Base-by-base conservation (phyloP, 805 yeast species). In the Zygosaccharomyces bailii region DNA sequence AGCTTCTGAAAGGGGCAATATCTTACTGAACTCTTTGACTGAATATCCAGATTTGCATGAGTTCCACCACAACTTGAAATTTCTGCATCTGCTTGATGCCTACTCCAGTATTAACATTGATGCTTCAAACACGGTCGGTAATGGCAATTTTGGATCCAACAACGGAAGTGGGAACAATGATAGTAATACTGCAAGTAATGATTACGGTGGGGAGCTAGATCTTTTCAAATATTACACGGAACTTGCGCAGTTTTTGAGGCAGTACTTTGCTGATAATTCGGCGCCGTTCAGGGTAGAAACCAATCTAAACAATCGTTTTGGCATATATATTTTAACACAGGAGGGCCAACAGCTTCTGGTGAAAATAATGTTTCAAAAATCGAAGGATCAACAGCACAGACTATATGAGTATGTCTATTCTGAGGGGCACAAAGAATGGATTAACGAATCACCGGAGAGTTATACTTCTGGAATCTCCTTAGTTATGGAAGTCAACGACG, bases 141-240 rank as follows among this genome's bases (percentile, higher is more conserved):
- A 43, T 14, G 37, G 34, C 17, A 44, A 33, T 20, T 17, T 29
- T 34, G 45, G 40, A 20, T 16, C 40, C 8, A 44, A 44, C 16
- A 44, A 18, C 33, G 33, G 21, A 3, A 20, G 11, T 9, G 34
- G 33, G 13, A 27, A n/a, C 14, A 27, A 27, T 6, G 31, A 27
- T 5, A 25, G 9, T 20, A 42, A 27, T 14, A 31, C 42, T 34
- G 47, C 43, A 4, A 14, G 33, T 4, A 35, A 33, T 18, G 36
- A 19, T 2, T 35, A 39, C 24, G 39, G 38, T 10, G 61, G 59
- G 7, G 56, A 55, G 34, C 41, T 64, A 7, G 68, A 64, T 45
- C 50, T 64, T 2, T 64, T 64, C 52, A 63, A 53, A 33, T 64
- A 64, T 43, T 63, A 52, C 38, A 64, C 66, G 2, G 63, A 60